A percentile compares a stretch with the other conserved stretches of the same genome.
Evolutionary conservation across 2,329 filamentous ascomycete species (phyloP).

Genomic region (Graphilbum fragrans): DNA sequence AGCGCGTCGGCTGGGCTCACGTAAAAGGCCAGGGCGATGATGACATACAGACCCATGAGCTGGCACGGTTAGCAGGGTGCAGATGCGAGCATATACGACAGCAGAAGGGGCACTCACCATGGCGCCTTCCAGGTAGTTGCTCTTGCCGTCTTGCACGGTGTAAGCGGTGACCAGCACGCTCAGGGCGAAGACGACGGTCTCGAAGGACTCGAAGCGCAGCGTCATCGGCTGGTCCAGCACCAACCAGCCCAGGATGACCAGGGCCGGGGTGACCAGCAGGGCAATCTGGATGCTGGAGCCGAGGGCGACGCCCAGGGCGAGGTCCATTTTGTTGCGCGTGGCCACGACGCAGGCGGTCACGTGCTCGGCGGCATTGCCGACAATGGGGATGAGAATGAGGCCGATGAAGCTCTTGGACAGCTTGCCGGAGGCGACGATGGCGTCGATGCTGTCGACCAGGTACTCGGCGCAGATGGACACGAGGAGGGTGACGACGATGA

Average conservation of each 20-base stretch:
- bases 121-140: conserved; percentile 72
- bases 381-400: conserved; percentile 68
- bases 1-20: conserved; percentile 38
- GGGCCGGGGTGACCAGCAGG: conserved; percentile 65
- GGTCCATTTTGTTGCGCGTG: conserved; percentile 63
- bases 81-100: neutral
- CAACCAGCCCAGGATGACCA: conserved; percentile 71
- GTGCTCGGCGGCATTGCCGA: conserved; percentile 75
- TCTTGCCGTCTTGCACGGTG: conserved; percentile 69
- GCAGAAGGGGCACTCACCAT: conserved; percentile 38
- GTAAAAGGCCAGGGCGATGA: conserved; percentile 50
- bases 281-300: conserved; percentile 76
- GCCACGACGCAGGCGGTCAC: conserved; percentile 73
- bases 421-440: conserved; percentile 45
- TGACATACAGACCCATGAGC: conserved; percentile 40
- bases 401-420: conserved; percentile 67
- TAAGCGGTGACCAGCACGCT: conserved; percentile 65
- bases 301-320: conserved; percentile 70
- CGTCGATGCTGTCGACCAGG: conserved; percentile 62
- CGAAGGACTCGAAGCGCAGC: conserved; percentile 69
- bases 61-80: conserved; percentile 8
- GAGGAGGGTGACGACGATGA: conserved; percentile 57
- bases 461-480: conserved; percentile 74
- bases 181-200: conserved; percentile 67
- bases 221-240: conserved; percentile 62